A percentile compares a stretch with the other conserved stretches of the same genome.
Conservation (phyloP, 495 filamentous ascomycete genomes). For the Penicillium macrosclerotiorum region DNA sequence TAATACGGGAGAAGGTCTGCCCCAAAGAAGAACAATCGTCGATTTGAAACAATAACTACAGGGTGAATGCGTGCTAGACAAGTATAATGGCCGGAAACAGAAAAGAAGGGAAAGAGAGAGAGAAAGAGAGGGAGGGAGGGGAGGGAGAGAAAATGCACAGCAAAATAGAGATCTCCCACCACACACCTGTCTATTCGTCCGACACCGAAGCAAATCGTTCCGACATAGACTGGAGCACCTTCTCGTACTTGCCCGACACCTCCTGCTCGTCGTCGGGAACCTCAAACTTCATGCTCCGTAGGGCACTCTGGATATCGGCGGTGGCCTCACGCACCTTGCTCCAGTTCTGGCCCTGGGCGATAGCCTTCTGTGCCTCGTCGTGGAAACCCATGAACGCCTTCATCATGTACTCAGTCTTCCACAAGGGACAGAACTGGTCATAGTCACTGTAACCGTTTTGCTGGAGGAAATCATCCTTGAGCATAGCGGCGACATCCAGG, state of each 20-base stretch:
- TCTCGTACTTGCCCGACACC: slow-evolving; percentile 88
- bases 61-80: slow-evolving; percentile 40
- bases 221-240: slow-evolving; percentile 81
- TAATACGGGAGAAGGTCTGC: neutral
- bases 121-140: too few species aligned
- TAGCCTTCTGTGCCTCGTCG: slow-evolving; percentile 94
- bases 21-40: slow-evolving; percentile 10
- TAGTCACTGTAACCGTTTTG: slow-evolving; percentile 99
- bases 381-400: slow-evolving; percentile 97
- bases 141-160: slow-evolving; percentile 9
- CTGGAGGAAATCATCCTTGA: slow-evolving; percentile 99
- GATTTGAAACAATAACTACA: slow-evolving; percentile 41
- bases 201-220: slow-evolving; percentile 93
- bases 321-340: slow-evolving; percentile 88
- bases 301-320: slow-evolving; percentile 72
- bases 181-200: slow-evolving; percentile 71
- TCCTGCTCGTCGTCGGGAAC: slow-evolving; percentile 72
- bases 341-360: slow-evolving; percentile 88
- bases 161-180: slow-evolving; percentile 1
- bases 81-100: slow-evolving; percentile 21
- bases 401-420: slow-evolving; percentile 99
- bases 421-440: slow-evolving; percentile 97
- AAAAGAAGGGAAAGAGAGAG: slow-evolving; percentile 5
- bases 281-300: slow-evolving; percentile 96
- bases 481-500: slow-evolving; percentile 81